These are phyloP conservation scores for Arthrobotrys pseudoclavata DNA, from an alignment of 2,329 filamentous ascomycete species.

Conservation along the genomic window DNA sequence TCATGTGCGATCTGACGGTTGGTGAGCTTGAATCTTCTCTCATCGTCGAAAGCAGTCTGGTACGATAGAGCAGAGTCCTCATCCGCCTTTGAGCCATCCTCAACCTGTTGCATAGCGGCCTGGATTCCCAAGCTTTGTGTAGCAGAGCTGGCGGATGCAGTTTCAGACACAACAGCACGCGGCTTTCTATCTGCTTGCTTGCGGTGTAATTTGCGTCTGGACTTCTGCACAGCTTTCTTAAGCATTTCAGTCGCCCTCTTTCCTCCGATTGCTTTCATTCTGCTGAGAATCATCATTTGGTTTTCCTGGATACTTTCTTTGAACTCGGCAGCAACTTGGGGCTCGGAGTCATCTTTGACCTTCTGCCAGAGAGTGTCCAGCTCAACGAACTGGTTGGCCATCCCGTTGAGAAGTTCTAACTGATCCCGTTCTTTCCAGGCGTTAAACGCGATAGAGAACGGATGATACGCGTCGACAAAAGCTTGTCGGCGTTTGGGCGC, in stretches of 20 bases:
- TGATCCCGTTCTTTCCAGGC: slow-evolving; percentile 87
- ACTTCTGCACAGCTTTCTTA: slow-evolving; percentile 79
- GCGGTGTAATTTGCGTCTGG: slow-evolving; percentile 71
- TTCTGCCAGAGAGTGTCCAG: slow-evolving; percentile 86
- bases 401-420: slow-evolving; percentile 81
- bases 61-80: slow-evolving; percentile 59
- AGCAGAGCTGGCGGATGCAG: slow-evolving; percentile 66
- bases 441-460: slow-evolving; percentile 83
- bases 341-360: slow-evolving; percentile 81
- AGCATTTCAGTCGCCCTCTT: slow-evolving; percentile 80
- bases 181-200: slow-evolving; percentile 79
- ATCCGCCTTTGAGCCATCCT: slow-evolving; percentile 62
- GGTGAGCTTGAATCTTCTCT: slow-evolving; percentile 50
- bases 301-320: slow-evolving; percentile 84
- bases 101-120: slow-evolving; percentile 66
- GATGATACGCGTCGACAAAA: slow-evolving; percentile 78
- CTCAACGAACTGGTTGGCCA: slow-evolving; percentile 88
- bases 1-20: slow-evolving; percentile 84
- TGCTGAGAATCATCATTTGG: slow-evolving; percentile 81
- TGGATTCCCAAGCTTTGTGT: slow-evolving; percentile 67
- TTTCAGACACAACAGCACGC: slow-evolving; percentile 72
- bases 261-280: slow-evolving; percentile 83
- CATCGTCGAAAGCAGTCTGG: slow-evolving; percentile 50
- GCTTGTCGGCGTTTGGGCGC: slow-evolving; percentile 72
- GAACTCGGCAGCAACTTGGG: slow-evolving; percentile 81